A percentile compares a stretch with the other conserved stretches of the same genome.
Conservation (phyloP, 2,329 filamentous ascomycete species). For the Cladosporium austrohemisphaericum region DNA sequence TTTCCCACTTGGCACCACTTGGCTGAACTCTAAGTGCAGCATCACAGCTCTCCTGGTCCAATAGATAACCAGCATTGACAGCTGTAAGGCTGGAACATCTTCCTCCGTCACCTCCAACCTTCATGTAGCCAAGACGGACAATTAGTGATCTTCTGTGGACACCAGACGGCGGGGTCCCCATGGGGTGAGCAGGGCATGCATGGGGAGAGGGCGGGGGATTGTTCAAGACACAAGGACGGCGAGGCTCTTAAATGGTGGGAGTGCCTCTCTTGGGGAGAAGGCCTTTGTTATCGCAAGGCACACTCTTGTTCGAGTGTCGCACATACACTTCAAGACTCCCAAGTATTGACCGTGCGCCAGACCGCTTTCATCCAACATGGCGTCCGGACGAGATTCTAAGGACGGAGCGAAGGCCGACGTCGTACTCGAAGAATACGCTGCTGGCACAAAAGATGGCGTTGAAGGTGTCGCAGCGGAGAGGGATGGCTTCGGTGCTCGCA, state of each 20-base stretch:
- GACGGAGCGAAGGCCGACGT: neutral
- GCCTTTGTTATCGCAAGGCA: neutral
- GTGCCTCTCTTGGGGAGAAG: too few relatives aligned
- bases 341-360: neutral
- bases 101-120: neutral
- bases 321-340: too few relatives aligned
- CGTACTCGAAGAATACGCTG: conserved; percentile 4
- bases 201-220: neutral
- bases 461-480: conserved; percentile 2
- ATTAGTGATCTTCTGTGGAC: neutral
- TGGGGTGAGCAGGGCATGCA: neutral
- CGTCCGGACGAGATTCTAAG: neutral
- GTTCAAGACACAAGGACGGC: too few relatives aligned
- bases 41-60: neutral
- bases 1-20: conserved; percentile 1
- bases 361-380: neutral
- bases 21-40: neutral
- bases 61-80: neutral
- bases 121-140: conserved; percentile 12
- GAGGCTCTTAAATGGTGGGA: too few relatives aligned
- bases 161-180: conserved; percentile 10
- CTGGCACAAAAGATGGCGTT: conserved; percentile 1
- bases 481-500: conserved; percentile 24
- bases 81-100: neutral
- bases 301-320: neutral